A percentile compares a stretch with the other conserved stretches of the same genome.
Conservation (phyloP, 2,329 filamentous ascomycete species). For the Aureobasidium sp. region DNA sequence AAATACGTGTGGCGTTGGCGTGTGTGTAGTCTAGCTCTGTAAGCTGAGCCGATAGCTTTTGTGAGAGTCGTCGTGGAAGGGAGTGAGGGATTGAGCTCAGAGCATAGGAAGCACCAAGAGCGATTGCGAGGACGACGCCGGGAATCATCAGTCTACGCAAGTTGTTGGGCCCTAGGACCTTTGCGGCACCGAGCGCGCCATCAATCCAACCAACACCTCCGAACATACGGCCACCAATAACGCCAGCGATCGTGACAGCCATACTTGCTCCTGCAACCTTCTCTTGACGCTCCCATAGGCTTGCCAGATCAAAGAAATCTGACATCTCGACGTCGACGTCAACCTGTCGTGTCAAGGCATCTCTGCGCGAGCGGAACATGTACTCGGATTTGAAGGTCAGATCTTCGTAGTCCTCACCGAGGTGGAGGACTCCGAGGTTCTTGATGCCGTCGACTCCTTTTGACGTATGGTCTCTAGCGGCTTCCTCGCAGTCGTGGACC, state of each 20-base stretch:
- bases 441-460: conserved; percentile 81
- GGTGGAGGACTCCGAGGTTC: conserved; percentile 76
- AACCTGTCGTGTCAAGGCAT: conserved; percentile 75
- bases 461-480: conserved; percentile 71
- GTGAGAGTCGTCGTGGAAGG: conserved; percentile 74
- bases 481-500: conserved; percentile 74
- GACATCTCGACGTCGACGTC: conserved; percentile 79
- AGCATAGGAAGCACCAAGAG: conserved; percentile 71
- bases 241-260: conserved; percentile 84
- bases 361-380: conserved; percentile 84
- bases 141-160: conserved; percentile 74
- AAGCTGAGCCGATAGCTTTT: conserved; percentile 77
- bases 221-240: conserved; percentile 72
- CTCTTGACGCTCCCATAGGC: conserved; percentile 80
- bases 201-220: conserved; percentile 87
- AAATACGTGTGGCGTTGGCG: conserved; percentile 76
- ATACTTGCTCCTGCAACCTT: conserved; percentile 92
- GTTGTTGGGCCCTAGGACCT: conserved; percentile 73
- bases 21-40: conserved; percentile 86
- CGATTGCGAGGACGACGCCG: conserved; percentile 65
- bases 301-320: conserved; percentile 88
- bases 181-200: conserved; percentile 73
- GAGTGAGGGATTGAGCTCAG: conserved; percentile 83
- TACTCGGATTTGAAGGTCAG: conserved; percentile 83
- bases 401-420: conserved; percentile 79